Percentiles rank a stretch among this genome's conserved stretches.
These are phyloP conservation scores for Trypanosoma avium DNA, from an alignment of 208 protist genomes.

Conservation along the genomic window DNA sequence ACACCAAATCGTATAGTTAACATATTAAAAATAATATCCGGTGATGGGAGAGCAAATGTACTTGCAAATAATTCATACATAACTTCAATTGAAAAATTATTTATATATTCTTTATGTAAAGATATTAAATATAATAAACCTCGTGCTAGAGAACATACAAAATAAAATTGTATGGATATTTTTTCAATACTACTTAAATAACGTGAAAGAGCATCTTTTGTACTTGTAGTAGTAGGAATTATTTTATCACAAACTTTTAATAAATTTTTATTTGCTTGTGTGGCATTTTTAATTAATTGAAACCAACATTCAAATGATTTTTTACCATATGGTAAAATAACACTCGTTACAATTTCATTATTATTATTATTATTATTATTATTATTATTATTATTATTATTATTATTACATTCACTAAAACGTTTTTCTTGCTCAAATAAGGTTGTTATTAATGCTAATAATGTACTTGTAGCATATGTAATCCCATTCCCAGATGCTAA, in stretches of 20 bases:
- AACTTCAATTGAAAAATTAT: constrained; percentile 17
- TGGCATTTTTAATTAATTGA: constrained; percentile 35
- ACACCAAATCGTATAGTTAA: constrained; percentile 31
- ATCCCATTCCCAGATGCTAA: constrained; percentile 28
- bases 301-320: constrained; percentile 52
- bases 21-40: constrained; percentile 28
- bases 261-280: constrained; percentile 44
- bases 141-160: constrained; percentile 39
- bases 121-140: constrained; percentile 36
- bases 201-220: constrained; percentile 54
- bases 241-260: constrained; percentile 11
- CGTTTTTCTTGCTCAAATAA: constrained; percentile 38
- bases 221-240: constrained; percentile 9
- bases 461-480: constrained; percentile 35
- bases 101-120: constrained; percentile 8
- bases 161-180: constrained; percentile 69
- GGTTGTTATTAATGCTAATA: constrained; percentile 27
- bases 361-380: neutral
- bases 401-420: constrained; percentile 9
- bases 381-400: neutral
- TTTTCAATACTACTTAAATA: constrained; percentile 50
- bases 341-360: constrained; percentile 7
- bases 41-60: constrained; percentile 34
- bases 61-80: constrained; percentile 30
- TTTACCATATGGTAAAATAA: constrained; percentile 41